Evolutionary conservation across 2,329 filamentous ascomycete species (phyloP).

Genomic region (Xylariaceae sp.): DNA sequence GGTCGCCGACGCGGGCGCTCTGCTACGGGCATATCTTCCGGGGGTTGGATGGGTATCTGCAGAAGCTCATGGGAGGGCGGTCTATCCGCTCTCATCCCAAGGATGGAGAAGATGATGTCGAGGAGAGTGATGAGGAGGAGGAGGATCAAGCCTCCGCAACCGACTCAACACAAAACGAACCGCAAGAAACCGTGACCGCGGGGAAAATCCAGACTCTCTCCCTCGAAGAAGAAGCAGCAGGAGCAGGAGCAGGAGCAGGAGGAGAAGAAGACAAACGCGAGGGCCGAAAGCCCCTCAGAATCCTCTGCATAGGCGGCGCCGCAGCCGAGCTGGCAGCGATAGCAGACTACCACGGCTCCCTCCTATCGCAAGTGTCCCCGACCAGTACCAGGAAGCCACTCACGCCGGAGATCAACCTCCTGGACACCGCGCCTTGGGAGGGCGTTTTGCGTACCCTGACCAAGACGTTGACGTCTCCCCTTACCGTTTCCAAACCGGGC

Average conservation of each 20-base stretch:
- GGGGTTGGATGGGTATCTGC: slow-evolving; percentile 28
- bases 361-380: slow-evolving; percentile 7
- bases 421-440: slow-evolving; percentile 80
- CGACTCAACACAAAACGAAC: too few species aligned
- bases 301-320: slow-evolving; percentile 51
- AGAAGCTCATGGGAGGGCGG: slow-evolving; percentile 4
- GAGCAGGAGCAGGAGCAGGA: not conserved
- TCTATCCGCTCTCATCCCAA: not conserved
- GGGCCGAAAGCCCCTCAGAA: slow-evolving; percentile 27
- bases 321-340: slow-evolving; percentile 57
- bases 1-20: slow-evolving; percentile 81
- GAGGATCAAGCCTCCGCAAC: not conserved
- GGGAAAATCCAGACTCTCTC: too few species aligned
- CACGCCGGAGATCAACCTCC: slow-evolving; percentile 47
- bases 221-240: too few species aligned
- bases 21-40: slow-evolving; percentile 63
- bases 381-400: not conserved
- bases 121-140: not conserved
- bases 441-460: slow-evolving; percentile 55
- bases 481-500: slow-evolving; percentile 33
- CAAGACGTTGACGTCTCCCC: slow-evolving; percentile 47
- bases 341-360: slow-evolving; percentile 37
- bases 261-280: not conserved
- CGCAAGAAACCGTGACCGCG: too few species aligned
- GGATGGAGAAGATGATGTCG: too few species aligned